These are phyloP conservation scores for Tulasnella calospora DNA, from an alignment of 768 basidiomycete genomes.

Conservation along the genomic window DNA sequence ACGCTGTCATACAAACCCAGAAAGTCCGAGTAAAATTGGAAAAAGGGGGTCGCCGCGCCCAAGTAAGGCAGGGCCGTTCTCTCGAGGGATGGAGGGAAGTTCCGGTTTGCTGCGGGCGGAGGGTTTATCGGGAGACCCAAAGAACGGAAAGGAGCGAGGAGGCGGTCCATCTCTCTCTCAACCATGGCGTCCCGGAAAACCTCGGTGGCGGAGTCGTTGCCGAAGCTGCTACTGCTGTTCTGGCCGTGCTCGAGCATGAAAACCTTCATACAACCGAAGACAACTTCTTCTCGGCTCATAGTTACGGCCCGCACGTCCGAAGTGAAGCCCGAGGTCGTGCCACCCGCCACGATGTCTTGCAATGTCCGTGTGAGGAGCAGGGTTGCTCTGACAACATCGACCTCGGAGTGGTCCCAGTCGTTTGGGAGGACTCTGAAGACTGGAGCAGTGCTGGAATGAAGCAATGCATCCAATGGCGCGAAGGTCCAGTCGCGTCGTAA, in stretches of 20 bases:
- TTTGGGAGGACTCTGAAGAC: conserved; percentile 65
- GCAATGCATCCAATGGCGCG: conserved; percentile 65
- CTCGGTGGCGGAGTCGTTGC: conserved; percentile 42
- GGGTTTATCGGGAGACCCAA: conserved; percentile 30
- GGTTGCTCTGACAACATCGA: conserved; percentile 65
- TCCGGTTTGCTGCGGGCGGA: conserved; percentile 31
- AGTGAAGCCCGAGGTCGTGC: conserved; percentile 40
- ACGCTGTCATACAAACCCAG: conserved; percentile 84
- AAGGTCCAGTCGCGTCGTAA: conserved; percentile 60
- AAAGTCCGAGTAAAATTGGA: conserved; percentile 90
- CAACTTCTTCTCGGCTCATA: conserved; percentile 51
- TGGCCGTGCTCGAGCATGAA: conserved; percentile 94
- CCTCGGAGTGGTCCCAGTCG: conserved; percentile 74
- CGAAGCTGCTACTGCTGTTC: conserved; percentile 42
- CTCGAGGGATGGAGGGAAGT: conserved; percentile 42
- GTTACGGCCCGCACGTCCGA: conserved; percentile 35
- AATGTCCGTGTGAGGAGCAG: conserved; percentile 56
- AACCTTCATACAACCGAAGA: conserved; percentile 84
- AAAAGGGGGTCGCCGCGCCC: conserved; percentile 72
- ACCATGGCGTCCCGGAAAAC: conserved; percentile 77
- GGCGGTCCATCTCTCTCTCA: conserved; percentile 50
- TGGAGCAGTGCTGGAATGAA: conserved; percentile 67
- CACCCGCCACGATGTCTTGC: conserved; percentile 42
- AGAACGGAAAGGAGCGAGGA: conserved; percentile 51
- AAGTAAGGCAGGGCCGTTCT: conserved; percentile 53